These are phyloP conservation scores for Pythium aphanidermatum DNA, from an alignment of 352 stramenopile species.

Conservation along the genomic window DNA sequence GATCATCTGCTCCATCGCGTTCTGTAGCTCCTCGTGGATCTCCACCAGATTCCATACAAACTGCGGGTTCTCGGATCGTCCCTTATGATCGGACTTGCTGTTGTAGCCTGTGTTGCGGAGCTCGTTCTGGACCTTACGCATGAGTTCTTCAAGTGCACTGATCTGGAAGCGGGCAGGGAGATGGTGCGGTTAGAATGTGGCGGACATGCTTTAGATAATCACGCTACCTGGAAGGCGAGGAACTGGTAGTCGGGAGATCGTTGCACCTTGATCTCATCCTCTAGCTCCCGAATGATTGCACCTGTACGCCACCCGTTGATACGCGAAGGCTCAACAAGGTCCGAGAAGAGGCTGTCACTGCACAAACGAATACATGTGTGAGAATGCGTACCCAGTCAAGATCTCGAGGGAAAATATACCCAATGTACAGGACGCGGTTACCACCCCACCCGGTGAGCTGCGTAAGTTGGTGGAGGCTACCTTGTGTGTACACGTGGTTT, in stretches of 20 bases:
- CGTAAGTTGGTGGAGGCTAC: constrained; percentile 60
- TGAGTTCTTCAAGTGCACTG: constrained; percentile 50
- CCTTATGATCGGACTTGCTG: too few relatives aligned
- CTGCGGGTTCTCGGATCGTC: constrained; percentile 35
- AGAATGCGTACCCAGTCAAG: neutral
- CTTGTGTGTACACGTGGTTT: constrained; percentile 75
- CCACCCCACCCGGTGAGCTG: constrained; percentile 57
- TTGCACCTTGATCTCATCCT: constrained; percentile 76
- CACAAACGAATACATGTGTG: neutral
- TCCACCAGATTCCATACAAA: constrained; percentile 60
- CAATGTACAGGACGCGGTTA: constrained; percentile 90
- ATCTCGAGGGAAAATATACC: constrained; percentile 27
- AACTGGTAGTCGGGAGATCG: constrained; percentile 48
- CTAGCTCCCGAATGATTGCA: constrained; percentile 91
- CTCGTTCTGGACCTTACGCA: constrained; percentile 60
- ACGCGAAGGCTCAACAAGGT: constrained; percentile 91
- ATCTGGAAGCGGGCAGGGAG: constrained; percentile 22
- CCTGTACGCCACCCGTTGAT: constrained; percentile 92
- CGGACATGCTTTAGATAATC: neutral
- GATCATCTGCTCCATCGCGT: constrained; percentile 71
- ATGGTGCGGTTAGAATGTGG: neutral
- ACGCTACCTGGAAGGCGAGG: constrained; percentile 36
- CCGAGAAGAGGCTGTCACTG: constrained; percentile 91
- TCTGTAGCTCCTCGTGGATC: constrained; percentile 54
- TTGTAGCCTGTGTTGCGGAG: constrained; percentile 27